Conservation (phyloP, 306 rosid species). For the Rosa rugosa region DNA sequence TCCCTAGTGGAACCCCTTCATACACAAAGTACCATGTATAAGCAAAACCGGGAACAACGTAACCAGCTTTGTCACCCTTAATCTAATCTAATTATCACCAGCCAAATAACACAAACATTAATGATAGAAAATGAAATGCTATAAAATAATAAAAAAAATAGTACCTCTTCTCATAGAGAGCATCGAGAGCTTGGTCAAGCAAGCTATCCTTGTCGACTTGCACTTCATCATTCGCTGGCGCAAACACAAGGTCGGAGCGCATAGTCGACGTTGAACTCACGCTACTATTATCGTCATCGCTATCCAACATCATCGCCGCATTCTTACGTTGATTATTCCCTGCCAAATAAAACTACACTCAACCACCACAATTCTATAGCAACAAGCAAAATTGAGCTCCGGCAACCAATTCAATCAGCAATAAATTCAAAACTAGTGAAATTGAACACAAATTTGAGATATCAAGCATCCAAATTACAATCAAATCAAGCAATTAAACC, state of each 20-base stretch:
- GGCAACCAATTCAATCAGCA: neutral
- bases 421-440: neutral
- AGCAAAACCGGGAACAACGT: neutral
- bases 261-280: conserved; percentile 73
- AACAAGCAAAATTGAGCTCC: neutral
- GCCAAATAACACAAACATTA: neutral
- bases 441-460: neutral
- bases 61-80: neutral
- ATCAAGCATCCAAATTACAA: neutral
- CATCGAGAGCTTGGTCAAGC: conserved; percentile 90
- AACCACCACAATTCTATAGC: neutral
- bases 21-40: conserved; percentile 9
- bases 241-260: conserved; percentile 59
- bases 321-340: conserved; percentile 80
- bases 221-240: conserved; percentile 56
- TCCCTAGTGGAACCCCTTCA: conserved; percentile 85
- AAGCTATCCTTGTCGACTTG: conserved; percentile 61
- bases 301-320: conserved; percentile 60
- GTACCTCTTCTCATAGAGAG: conserved; percentile 85
- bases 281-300: conserved; percentile 81
- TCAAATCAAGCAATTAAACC: too few species aligned
- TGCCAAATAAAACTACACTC: conserved; percentile 23
- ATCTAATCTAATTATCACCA: neutral
- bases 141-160: neutral
- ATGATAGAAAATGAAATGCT: neutral